phyloP scores from a whole-genome alignment of 768 basidiomycete species.

The Coprinopsis sp. region DNA sequence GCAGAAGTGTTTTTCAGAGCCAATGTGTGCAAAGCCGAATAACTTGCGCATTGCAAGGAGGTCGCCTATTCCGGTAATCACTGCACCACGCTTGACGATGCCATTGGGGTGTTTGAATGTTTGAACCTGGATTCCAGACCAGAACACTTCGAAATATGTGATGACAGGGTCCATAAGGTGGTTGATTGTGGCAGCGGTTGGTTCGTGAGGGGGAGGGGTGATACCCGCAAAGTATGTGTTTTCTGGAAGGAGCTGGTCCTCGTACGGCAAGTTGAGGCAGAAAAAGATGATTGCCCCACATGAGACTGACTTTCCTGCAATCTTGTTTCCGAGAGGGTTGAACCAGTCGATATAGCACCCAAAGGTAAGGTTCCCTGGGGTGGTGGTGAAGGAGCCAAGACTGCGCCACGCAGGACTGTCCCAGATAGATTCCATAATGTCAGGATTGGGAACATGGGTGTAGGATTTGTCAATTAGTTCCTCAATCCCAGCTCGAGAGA shows the following conservation, averaged over 20 bases:
- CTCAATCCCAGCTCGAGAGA: slow-evolving; percentile 18
- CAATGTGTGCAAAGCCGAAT: slow-evolving; percentile 15
- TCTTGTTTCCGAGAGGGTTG: slow-evolving; percentile 25
- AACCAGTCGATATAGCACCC: slow-evolving; percentile 24
- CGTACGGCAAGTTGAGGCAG: slow-evolving; percentile 17
- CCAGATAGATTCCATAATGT: slow-evolving; percentile 15
- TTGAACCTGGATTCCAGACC: slow-evolving; percentile 9
- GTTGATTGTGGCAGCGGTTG: slow-evolving; percentile 15
- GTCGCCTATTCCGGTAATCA: slow-evolving; percentile 17
- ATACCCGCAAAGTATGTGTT: slow-evolving; percentile 16
- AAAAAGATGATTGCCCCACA: slow-evolving; percentile 14
- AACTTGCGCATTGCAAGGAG: slow-evolving; percentile 19
- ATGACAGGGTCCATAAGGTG: slow-evolving; percentile 12
- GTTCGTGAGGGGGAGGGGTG: slow-evolving; percentile 21
- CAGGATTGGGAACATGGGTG: slow-evolving; percentile 7
- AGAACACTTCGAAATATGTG: slow-evolving; percentile 4
- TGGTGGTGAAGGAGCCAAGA: slow-evolving; percentile 15
- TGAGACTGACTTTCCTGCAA: slow-evolving; percentile 18
- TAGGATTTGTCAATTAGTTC: slow-evolving; percentile 19
- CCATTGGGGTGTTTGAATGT: slow-evolving; percentile 18
- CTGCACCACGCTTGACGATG: slow-evolving; percentile 10
- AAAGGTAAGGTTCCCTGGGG: slow-evolving; percentile 14
- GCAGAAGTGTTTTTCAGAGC: slow-evolving; percentile 14
- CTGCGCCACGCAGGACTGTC: slow-evolving; percentile 23
- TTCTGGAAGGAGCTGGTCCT: slow-evolving; percentile 10